These are phyloP conservation scores for Eucalyptus regnans DNA, from an alignment of 345 rosid genomes.

Conservation along the genomic window DNA sequence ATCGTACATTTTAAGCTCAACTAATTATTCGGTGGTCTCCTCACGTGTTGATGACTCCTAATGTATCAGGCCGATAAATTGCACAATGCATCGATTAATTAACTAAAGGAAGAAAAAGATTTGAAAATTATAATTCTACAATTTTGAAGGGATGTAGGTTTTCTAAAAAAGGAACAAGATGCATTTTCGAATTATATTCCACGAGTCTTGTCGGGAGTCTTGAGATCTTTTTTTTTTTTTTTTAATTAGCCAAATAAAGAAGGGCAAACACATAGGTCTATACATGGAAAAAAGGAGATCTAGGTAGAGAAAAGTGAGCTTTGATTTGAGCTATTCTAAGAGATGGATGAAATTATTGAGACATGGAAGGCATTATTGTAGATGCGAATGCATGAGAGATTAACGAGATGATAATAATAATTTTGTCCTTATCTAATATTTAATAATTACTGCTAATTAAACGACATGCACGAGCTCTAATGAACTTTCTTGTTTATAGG, in stretches of 20 bases:
- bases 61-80: not conserved
- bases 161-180: not conserved
- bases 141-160: not conserved
- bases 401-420: not conserved
- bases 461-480: not conserved
- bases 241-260: no score
- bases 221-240: not conserved
- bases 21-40: not conserved
- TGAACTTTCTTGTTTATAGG: not conserved
- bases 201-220: not conserved
- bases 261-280: not conserved
- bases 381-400: not conserved
- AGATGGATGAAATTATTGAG: not conserved
- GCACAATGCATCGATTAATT: not conserved
- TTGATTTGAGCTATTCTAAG: not conserved
- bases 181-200: not conserved
- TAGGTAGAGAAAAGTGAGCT: not conserved
- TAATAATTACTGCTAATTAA: not conserved
- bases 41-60: not conserved
- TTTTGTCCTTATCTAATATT: not conserved
- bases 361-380: not conserved
- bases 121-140: not conserved
- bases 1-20: not conserved
- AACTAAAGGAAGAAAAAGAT: not conserved
- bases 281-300: not conserved